Percentiles rank a stretch among this genome's conserved stretches.
These are phyloP conservation scores for Epichloe sylvatica DNA, from an alignment of 2,329 filamentous ascomycete species.

Conservation along the genomic window DNA sequence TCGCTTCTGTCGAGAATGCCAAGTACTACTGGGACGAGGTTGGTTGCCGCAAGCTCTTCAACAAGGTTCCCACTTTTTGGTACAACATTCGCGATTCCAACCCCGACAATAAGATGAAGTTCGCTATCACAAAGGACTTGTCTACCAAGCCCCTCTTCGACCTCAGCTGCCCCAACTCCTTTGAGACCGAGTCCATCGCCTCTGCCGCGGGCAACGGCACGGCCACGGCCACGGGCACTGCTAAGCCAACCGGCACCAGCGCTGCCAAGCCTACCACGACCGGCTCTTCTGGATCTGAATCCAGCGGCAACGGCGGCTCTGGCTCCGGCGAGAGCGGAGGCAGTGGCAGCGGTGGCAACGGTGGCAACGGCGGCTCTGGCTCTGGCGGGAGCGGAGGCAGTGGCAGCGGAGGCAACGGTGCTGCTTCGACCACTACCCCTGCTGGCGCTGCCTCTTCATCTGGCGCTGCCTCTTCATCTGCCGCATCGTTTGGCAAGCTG, in stretches of 20 bases:
- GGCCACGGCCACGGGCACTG: background rate
- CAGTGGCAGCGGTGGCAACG: background rate
- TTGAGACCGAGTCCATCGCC: constrained; percentile 16
- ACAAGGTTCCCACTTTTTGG: constrained; percentile 44
- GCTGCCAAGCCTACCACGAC: constrained; percentile 1
- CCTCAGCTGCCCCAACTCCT: constrained; percentile 36
- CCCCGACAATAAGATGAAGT: constrained; percentile 44
- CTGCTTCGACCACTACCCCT: background rate
- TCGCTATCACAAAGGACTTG: constrained; percentile 40
- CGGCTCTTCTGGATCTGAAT: constrained; percentile 2
- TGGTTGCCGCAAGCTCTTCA: constrained; percentile 45
- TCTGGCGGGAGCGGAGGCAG: background rate
- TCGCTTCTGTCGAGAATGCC: constrained; percentile 42
- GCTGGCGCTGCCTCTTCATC: background rate
- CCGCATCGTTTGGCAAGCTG: constrained; percentile 4
- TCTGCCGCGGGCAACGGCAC: constrained; percentile 1
- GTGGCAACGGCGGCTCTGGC: background rate
- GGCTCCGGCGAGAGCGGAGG: background rate
- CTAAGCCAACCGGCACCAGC: constrained; percentile 4
- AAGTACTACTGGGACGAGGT: constrained; percentile 49
- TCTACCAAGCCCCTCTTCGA: constrained; percentile 37
- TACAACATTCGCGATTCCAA: constrained; percentile 49
- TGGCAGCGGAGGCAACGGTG: background rate
- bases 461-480: background rate
- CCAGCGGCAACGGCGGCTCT: constrained; percentile 5